Percentiles rank a stretch among this genome's conserved stretches.
These are phyloP conservation scores for Neurospora sp. DNA, from an alignment of 495 filamentous ascomycete species.

Conservation along the genomic window DNA sequence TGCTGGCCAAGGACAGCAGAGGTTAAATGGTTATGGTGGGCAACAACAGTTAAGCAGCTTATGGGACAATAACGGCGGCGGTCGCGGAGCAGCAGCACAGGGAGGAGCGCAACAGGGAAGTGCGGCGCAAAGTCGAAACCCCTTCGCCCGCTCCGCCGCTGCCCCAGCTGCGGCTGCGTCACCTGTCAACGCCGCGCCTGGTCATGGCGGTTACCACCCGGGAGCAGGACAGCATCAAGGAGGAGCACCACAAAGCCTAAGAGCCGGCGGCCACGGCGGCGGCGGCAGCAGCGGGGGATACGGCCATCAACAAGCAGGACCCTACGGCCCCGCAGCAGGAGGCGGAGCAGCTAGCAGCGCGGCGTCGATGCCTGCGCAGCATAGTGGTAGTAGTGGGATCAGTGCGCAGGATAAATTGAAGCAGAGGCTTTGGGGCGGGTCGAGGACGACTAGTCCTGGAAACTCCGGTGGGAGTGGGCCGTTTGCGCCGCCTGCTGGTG, in stretches of 20 bases:
- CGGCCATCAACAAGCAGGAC: slow-evolving; percentile 8
- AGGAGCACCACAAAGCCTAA: slow-evolving; percentile 31
- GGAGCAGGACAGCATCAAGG: slow-evolving; percentile 60
- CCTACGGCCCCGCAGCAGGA: slow-evolving; percentile 27
- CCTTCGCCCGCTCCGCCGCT: slow-evolving; percentile 8
- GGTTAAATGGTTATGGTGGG: slow-evolving; percentile 20
- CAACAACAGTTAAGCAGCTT: slow-evolving; percentile 56
- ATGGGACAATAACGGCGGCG: slow-evolving; percentile 58
- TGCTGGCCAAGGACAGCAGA: slow-evolving; percentile 21
- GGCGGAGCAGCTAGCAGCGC: not conserved
- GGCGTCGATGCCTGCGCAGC: slow-evolving; percentile 5
- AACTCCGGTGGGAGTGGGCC: slow-evolving; percentile 14
- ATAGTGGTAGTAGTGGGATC: not conserved
- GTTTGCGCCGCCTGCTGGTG: slow-evolving; percentile 27
- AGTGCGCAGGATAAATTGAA: slow-evolving; percentile 41
- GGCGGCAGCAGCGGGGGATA: slow-evolving; percentile 7
- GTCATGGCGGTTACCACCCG: slow-evolving; percentile 9
- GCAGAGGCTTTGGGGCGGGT: slow-evolving; percentile 39
- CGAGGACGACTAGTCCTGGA: slow-evolving; percentile 31
- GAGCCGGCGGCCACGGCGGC: slow-evolving; percentile 30
- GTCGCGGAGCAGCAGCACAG: slow-evolving; percentile 17
- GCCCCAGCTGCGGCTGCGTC: not conserved
- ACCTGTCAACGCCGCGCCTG: slow-evolving; percentile 40
- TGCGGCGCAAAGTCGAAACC: slow-evolving; percentile 10
- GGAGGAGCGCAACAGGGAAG: slow-evolving; percentile 3